Percentiles rank a stretch among this genome's conserved stretches.
These are phyloP conservation scores for Caryopteris hybrid DNA, from an alignment of 305 asterid genomes.

Conservation along the genomic window DNA sequence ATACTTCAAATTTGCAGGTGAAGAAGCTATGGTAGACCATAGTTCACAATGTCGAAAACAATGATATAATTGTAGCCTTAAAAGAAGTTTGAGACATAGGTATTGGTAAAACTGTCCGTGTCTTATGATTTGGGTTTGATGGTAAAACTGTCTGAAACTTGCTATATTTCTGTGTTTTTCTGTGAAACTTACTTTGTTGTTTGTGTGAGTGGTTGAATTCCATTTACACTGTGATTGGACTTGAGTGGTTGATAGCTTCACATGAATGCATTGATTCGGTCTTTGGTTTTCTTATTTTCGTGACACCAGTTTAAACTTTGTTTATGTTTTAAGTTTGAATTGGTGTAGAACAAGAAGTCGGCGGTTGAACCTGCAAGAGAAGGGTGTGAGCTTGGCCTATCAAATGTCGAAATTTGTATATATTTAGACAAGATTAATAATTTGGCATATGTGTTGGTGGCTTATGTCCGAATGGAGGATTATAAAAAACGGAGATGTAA, in stretches of 20 bases:
- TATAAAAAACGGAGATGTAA: background rate
- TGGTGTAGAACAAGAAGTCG: background rate
- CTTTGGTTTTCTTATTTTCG: background rate
- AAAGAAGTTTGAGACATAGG: background rate
- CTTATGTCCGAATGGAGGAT: background rate
- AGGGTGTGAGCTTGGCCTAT: background rate
- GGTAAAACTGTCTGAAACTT: background rate
- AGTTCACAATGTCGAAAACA: background rate
- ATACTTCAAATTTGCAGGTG: slow-evolving; percentile 7
- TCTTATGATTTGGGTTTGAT: background rate
- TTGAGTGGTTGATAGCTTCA: background rate
- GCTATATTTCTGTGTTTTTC: background rate
- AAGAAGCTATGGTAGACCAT: background rate
- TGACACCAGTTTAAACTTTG: background rate
- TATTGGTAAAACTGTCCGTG: slow-evolving; percentile 1
- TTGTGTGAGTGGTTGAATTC: background rate
- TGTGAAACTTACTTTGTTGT: background rate
- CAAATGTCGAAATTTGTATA: background rate
- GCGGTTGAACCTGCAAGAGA: background rate
- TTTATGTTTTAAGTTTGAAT: too few species aligned
- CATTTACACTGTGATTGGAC: background rate
- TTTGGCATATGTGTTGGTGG: background rate
- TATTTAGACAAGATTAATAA: background rate
- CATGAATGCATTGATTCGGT: background rate
- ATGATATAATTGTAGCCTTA: background rate